These are phyloP conservation scores for Penicillium sp. DNA, from an alignment of 2,329 filamentous ascomycete species.

Conservation along the genomic window DNA sequence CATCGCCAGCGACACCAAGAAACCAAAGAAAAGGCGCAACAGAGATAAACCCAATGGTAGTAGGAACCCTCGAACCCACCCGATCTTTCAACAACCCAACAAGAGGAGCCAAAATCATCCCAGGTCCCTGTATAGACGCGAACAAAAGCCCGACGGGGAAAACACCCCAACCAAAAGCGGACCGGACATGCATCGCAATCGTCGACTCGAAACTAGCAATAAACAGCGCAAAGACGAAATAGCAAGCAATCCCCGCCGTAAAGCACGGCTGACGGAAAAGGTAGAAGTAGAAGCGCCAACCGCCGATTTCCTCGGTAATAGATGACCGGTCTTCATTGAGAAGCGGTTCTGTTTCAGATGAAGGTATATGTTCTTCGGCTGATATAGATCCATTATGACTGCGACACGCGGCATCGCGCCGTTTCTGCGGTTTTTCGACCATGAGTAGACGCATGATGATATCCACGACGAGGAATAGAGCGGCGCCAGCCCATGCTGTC, in stretches of 20 bases:
- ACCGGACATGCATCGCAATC: constrained; percentile 11
- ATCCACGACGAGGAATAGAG: constrained; percentile 27
- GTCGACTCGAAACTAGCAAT: constrained; percentile 14
- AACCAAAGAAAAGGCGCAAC: constrained; percentile 6
- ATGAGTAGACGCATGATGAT: constrained; percentile 28
- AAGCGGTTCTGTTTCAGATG: neutral
- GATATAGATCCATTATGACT: neutral
- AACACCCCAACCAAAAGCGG: constrained; percentile 14
- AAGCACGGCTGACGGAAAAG: constrained; percentile 9
- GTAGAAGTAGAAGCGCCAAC: constrained; percentile 10
- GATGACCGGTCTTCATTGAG: neutral
- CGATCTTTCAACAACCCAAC: constrained; percentile 6
- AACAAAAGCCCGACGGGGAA: constrained; percentile 14
- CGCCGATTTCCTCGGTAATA: neutral
- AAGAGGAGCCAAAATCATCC: constrained; percentile 10
- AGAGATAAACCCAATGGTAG: neutral
- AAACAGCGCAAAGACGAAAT: constrained; percentile 12
- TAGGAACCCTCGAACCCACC: constrained; percentile 5
- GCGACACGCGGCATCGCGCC: neutral
- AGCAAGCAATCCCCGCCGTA: constrained; percentile 8
- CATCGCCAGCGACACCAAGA: constrained; percentile 6
- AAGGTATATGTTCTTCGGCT: neutral
- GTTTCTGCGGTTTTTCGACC: constrained; percentile 7
- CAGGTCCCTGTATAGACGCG: constrained; percentile 11
- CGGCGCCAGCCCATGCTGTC: constrained; percentile 26